Conservation (phyloP, 371 early-diverging fungal species). For the Nematocida ausubeli region DNA sequence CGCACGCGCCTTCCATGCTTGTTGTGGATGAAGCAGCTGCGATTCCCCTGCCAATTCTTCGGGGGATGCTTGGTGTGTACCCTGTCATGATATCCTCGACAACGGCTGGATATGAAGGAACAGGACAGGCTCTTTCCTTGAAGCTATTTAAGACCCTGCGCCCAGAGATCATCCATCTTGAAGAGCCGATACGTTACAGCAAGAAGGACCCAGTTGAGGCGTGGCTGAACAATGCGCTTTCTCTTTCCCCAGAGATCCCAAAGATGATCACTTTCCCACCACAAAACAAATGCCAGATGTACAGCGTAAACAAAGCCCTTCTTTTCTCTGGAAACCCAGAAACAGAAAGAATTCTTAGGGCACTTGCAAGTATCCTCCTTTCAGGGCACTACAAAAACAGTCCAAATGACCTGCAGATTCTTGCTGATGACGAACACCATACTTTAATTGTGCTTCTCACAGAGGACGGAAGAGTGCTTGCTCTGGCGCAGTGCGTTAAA, state of each 20-base stretch:
- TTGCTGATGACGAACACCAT: slow-evolving; percentile 95
- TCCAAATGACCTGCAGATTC: slow-evolving; percentile 92
- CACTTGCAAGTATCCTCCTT: slow-evolving; percentile 89
- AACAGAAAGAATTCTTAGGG: slow-evolving; percentile 86
- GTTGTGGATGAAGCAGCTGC: slow-evolving; percentile 99
- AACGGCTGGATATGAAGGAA: slow-evolving; percentile 98
- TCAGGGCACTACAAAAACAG: slow-evolving; percentile 97
- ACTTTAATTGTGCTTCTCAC: slow-evolving; percentile 89
- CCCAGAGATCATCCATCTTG: slow-evolving; percentile 75
- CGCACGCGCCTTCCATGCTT: slow-evolving; percentile 74
- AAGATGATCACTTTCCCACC: slow-evolving; percentile 75
- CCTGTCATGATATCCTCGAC: slow-evolving; percentile 96
- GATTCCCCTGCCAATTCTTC: slow-evolving; percentile 85
- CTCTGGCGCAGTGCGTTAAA: slow-evolving; percentile 77
- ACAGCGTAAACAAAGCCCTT: slow-evolving; percentile 85
- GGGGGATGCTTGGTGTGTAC: slow-evolving; percentile 81
- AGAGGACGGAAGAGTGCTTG: slow-evolving; percentile 78
- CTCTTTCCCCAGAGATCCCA: slow-evolving; percentile 75
- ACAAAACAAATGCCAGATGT: slow-evolving; percentile 85
- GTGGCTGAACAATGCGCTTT: slow-evolving; percentile 88
- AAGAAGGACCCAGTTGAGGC: slow-evolving; percentile 83
- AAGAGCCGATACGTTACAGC: slow-evolving; percentile 89
- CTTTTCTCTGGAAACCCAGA: slow-evolving; percentile 88
- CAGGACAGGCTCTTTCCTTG: slow-evolving; percentile 87
- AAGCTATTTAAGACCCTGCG: slow-evolving; percentile 85